These are phyloP conservation scores for Fusarium robinianum DNA, from an alignment of 2,329 filamentous ascomycete genomes.

Conservation along the genomic window DNA sequence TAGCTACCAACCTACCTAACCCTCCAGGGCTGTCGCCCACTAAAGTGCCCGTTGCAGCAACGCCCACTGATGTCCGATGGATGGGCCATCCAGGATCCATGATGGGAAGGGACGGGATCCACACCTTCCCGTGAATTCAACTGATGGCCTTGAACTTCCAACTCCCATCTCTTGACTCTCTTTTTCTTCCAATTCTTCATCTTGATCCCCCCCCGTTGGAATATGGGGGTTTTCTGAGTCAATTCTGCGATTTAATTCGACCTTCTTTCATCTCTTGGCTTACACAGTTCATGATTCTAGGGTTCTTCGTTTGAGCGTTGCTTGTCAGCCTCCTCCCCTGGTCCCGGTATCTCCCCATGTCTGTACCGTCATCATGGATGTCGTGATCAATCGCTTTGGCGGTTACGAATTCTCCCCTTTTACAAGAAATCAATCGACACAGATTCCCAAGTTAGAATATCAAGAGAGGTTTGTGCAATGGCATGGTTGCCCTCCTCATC, in stretches of 20 bases:
- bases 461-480: slow-evolving; percentile 27
- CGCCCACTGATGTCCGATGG: slow-evolving; percentile 13
- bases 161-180: background rate
- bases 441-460: slow-evolving; percentile 9
- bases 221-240: too few relatives aligned
- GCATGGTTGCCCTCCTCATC: background rate
- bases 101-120: slow-evolving; percentile 5
- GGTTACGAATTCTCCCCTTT: slow-evolving; percentile 40
- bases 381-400: slow-evolving; percentile 40
- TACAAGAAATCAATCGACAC: slow-evolving; percentile 22
- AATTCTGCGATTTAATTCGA: too few relatives aligned
- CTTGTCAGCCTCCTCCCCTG: background rate
- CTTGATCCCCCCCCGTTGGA: too few relatives aligned
- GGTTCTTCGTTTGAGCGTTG: background rate
- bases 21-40: slow-evolving; percentile 13
- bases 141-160: slow-evolving; percentile 18
- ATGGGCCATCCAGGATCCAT: too few relatives aligned
- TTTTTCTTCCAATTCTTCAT: too few relatives aligned
- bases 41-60: slow-evolving; percentile 15
- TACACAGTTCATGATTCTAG: too few relatives aligned
- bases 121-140: slow-evolving; percentile 20
- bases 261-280: too few relatives aligned
- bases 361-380: slow-evolving; percentile 36
- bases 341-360: slow-evolving; percentile 15
- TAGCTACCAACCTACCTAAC: too few relatives aligned